Base-by-base conservation (phyloP, 495 filamentous ascomycete species). In the Pseudotulostoma volvatum region DNA sequence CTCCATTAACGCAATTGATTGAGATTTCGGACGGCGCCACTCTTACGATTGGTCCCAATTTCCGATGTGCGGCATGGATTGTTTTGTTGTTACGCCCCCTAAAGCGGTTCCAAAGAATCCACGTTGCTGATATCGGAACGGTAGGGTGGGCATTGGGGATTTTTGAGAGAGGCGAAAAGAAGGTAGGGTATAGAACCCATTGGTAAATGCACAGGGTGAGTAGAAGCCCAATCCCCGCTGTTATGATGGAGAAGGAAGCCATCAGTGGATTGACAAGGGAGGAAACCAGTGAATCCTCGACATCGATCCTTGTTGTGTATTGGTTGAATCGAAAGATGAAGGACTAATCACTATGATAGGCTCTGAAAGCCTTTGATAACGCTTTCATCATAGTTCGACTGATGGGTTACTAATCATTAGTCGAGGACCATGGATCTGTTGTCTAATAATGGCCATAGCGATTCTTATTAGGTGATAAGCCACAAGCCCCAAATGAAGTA, bases 101-200 rank as follows among this genome's bases (percentile, higher is more conserved):
- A 38, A 68, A 77, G 8, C 82, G 67, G 20, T 58, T 67, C 60
- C 63, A 72, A 3, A 77, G 64, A 49, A 86, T 82, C 81, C 80
- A 88, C 13, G 63, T 46, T 1, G 78, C 59, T 4, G 76, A 76
- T 42, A 84, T 52, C 1, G 74, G 65, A 3, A 68, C 63, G 9
- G 75, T 69, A 68, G 73, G 78, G 50, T 86, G 79, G 1, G 77
- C 79, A 49, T 66, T 73, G 30, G 81, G 82, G 33, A 86, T 72
- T 23, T 63, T 72, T 3, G 77, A 61, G 7, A 86, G 66, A 1
- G 80, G 76, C 21, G 79, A 84, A 34, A 85, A 15, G 40, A 80
- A 63, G 14, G 54, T 53, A 3, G 81, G 79, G 39, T 76, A 68
- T 41, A 84, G 44, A 18, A 85, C 41, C 38, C 48, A 67, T 44